Conservation (phyloP, 2,329 filamentous ascomycete genomes). For the Colletotrichum sp. region DNA sequence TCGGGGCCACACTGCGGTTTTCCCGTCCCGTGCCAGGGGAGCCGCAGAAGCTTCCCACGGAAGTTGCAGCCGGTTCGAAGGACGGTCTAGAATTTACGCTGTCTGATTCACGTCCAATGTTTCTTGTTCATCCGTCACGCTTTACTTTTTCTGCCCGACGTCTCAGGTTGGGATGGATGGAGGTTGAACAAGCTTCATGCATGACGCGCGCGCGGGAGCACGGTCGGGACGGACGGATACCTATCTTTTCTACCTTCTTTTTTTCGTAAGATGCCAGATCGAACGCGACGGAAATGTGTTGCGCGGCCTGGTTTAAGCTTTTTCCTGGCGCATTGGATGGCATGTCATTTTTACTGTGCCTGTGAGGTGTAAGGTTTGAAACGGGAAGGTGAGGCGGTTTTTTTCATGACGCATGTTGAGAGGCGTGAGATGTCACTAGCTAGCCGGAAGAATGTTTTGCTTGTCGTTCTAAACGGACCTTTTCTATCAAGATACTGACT, state of each 20-base stretch:
- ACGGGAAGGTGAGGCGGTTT: not conserved
- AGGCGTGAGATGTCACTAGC: not conserved
- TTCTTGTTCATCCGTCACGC: not conserved
- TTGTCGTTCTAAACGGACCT: not conserved
- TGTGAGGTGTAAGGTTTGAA: not conserved
- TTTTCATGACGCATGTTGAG: not conserved
- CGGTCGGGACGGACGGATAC: not conserved
- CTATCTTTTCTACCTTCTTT: not conserved
- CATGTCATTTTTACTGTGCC: fast-evolving
- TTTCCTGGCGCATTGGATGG: not conserved
- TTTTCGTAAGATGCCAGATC: not conserved
- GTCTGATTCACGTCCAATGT: not conserved
- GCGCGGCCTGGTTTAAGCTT: not conserved
- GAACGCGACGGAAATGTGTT: no score
- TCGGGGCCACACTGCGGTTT: not conserved
- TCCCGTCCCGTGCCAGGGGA: not conserved
- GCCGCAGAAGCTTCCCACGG: not conserved
- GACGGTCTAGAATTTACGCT: not conserved
- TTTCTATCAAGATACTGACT: not conserved
- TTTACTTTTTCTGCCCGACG: not conserved
- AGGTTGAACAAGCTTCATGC: not conserved
- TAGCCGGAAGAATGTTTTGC: not conserved
- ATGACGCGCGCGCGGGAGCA: not conserved
- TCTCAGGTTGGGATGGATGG: not conserved
- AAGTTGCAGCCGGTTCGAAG: not conserved